Evolutionary conservation across 257 asterid genomes (phyloP), one percentile per base, ranked within the genome.

Genomic region (Cruciata laevipes): DNA sequence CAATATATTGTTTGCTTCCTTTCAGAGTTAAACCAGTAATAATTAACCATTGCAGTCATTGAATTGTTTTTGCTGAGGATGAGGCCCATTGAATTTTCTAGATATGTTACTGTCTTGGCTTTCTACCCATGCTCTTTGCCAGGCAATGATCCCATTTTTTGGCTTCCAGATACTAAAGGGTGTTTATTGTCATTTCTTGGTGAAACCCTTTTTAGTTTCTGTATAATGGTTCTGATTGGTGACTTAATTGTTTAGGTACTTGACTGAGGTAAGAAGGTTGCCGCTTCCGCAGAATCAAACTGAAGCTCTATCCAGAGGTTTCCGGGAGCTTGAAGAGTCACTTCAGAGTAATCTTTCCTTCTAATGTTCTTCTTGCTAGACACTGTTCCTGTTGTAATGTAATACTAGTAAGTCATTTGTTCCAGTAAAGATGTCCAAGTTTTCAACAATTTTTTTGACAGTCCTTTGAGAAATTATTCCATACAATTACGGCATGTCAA

Each of bases 211-310:
- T 27, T 27, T 27, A 27, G 2, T 27, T 27, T 27, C 30, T 27
- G 30, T 27, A 27, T 27, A 27, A 27, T 35, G 63, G 13, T 21
- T 23, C 58, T 3, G 32, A 44, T 42, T 37, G n/a, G 35, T 68
- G n/a, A 38, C 32, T 51, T 67, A 14, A 3, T 27, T 35, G 40
- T 21, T 33, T 86, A 93, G 97, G 89, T 90, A 83, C 62, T 86
- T 88, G 97, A 84, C 97, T 32, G 99, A 94, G 78, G 96, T 90
- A 53, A 76, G 88, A 66, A 84, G 99, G 75, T 53, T 94, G 76
- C 82, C 96, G 55, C 88, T 90, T 69, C 89, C 96, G 4, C 89
- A 84, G 77, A 81, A 77, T 63, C 91, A 88, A 76, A 90, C 95
- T n/a, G 96, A 90, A 76, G 82, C 84, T 0, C 87, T 94, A 30